phyloP scores from a whole-genome alignment of 768 basidiomycete genomes.

The Boletus patriciae region DNA sequence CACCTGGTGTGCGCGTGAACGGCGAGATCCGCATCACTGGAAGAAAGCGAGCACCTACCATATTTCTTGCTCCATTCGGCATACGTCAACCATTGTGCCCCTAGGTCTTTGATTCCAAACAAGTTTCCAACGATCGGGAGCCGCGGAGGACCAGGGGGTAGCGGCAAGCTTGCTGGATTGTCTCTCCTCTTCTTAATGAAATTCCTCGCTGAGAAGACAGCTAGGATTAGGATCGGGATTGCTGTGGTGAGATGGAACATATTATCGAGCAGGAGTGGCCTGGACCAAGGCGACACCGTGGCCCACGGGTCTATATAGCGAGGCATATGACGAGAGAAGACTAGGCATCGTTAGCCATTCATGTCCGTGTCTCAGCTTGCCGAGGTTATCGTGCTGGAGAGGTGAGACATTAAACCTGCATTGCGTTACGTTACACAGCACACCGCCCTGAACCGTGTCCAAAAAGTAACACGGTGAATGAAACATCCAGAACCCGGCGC shows the following conservation, averaged over 20 bases:
- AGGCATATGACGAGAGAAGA: background rate
- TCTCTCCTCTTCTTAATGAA: slow-evolving; percentile 5
- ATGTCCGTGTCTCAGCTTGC: slow-evolving; percentile 14
- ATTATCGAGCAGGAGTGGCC: background rate
- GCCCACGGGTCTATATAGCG: background rate
- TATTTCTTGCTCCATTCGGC: slow-evolving; percentile 43
- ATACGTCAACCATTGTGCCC: slow-evolving; percentile 40
- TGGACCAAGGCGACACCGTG: background rate
- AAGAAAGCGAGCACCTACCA: slow-evolving; percentile 28
- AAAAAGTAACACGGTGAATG: background rate
- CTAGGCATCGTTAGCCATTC: background rate
- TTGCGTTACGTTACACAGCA: background rate
- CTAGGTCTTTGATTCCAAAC: slow-evolving; percentile 41
- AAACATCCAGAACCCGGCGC: slow-evolving; percentile 2
- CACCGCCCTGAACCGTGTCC: background rate
- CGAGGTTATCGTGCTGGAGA: background rate
- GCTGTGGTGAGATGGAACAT: slow-evolving; percentile 5
- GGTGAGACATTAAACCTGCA: slow-evolving; percentile 9
- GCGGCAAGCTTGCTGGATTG: slow-evolving; percentile 21
- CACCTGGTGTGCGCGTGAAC: slow-evolving; percentile 12
- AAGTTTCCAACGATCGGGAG: slow-evolving; percentile 47
- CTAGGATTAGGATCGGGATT: slow-evolving; percentile 1
- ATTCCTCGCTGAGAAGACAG: background rate
- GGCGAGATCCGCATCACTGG: background rate
- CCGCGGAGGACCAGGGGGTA: slow-evolving; percentile 45